Conservation (phyloP, 108 stramenopile species). For the Cylindrotheca closterium region DNA sequence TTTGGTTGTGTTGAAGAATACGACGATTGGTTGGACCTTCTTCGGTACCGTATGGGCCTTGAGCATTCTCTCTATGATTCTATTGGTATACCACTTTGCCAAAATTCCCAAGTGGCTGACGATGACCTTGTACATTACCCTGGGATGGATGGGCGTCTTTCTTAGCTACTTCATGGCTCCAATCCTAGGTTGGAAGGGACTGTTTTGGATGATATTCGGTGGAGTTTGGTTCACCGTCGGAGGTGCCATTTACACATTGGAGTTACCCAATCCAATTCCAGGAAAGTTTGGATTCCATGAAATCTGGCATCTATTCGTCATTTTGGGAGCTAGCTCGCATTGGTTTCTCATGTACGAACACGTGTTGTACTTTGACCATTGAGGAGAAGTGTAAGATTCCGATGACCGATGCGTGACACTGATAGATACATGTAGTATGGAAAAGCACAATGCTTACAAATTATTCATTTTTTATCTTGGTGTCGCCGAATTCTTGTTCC, state of each 20-base stretch:
- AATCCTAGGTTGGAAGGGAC: constrained; percentile 39
- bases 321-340: constrained; percentile 63
- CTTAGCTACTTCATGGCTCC: constrained; percentile 56
- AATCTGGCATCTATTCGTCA: constrained; percentile 75
- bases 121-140: constrained; percentile 81
- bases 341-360: constrained; percentile 72
- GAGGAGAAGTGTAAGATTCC: too few species aligned
- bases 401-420: too few species aligned
- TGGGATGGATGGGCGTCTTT: constrained; percentile 77
- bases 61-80: constrained; percentile 56
- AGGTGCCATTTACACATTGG: constrained; percentile 58
- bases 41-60: constrained; percentile 68
- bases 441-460: too few species aligned
- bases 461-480: too few species aligned
- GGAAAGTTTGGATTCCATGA: constrained; percentile 84
- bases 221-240: constrained; percentile 67
- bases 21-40: constrained; percentile 76
- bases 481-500: too few species aligned
- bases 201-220: constrained; percentile 49
- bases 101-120: constrained; percentile 72
- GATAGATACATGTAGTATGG: too few species aligned
- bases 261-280: constrained; percentile 63
- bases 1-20: constrained; percentile 59
- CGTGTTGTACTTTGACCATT: constrained; percentile 37
- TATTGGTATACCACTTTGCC: constrained; percentile 42